Evolutionary conservation across 768 basidiomycete genomes (phyloP).

Genomic region (Rhizopogon vinicolor): DNA sequence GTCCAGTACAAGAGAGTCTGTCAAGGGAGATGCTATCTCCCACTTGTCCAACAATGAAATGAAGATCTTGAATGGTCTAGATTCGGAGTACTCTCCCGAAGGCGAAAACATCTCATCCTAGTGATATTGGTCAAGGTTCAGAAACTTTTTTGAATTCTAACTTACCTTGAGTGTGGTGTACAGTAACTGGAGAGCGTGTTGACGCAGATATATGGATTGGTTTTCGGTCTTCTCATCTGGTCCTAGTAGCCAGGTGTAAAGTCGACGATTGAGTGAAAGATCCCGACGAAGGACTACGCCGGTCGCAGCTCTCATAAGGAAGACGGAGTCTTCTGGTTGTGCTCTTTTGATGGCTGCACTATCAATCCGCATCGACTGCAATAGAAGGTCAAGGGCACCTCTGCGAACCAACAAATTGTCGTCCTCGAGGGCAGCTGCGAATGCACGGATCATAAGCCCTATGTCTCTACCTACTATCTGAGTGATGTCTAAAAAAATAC

Average conservation of each 20-base stretch:
- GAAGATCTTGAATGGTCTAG: constrained; percentile 92
- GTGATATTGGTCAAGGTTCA: background rate
- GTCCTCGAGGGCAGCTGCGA: constrained; percentile 88
- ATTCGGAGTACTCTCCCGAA: constrained; percentile 68
- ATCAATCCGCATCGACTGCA: constrained; percentile 72
- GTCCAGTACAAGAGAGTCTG: constrained; percentile 75
- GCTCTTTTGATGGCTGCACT: constrained; percentile 67
- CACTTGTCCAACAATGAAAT: constrained; percentile 94
- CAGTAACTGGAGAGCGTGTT: constrained; percentile 71
- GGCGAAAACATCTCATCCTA: constrained; percentile 77
- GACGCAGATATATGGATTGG: constrained; percentile 67
- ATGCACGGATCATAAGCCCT: constrained; percentile 92
- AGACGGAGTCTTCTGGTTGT: constrained; percentile 65
- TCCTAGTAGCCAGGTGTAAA: constrained; percentile 93
- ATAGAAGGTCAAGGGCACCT: constrained; percentile 78
- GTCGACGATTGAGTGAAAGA: constrained; percentile 84
- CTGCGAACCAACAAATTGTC: constrained; percentile 89
- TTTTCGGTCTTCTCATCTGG: constrained; percentile 70
- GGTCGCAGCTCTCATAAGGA: constrained; percentile 83
- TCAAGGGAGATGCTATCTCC: constrained; percentile 85
- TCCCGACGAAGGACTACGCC: constrained; percentile 91
- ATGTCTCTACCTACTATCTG: constrained; percentile 78
- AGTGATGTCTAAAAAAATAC: constrained; percentile 46
- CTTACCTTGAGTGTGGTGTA: constrained; percentile 62
- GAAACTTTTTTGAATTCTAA: constrained; percentile 1